Evolutionary conservation across 2,329 filamentous ascomycete species (phyloP).

Genomic region (Macrophomina pseudophaseolina): DNA sequence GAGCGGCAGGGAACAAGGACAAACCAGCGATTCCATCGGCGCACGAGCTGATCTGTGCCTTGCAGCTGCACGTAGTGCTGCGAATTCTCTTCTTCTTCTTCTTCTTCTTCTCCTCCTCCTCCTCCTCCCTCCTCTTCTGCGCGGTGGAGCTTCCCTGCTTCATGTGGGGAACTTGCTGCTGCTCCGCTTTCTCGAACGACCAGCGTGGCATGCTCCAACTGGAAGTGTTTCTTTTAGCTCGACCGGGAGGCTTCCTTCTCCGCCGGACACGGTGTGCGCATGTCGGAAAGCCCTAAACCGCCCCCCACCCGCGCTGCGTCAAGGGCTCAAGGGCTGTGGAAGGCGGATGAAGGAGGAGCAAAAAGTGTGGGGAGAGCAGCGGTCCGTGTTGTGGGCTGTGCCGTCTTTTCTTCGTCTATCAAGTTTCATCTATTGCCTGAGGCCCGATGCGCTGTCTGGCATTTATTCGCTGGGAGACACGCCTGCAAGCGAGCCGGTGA

Average conservation of each 20-base stretch:
- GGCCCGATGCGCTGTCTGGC: constrained; percentile 21
- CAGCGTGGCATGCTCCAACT: constrained; percentile 17
- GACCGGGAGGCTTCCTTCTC: not conserved
- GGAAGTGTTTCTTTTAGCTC: constrained; percentile 3
- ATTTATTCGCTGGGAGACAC: not conserved
- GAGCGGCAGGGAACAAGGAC: not conserved
- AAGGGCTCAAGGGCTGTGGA: too few species aligned
- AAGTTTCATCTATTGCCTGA: constrained; percentile 20
- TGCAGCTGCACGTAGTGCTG: not conserved
- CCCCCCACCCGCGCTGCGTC: not conserved
- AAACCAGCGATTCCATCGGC: too few species aligned
- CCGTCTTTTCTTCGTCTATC: not conserved
- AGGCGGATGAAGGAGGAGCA: not conserved
- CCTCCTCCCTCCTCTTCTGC: too few species aligned
- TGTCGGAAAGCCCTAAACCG: not conserved
- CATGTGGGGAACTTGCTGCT: not conserved
- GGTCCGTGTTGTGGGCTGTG: not conserved
- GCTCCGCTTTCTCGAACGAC: not conserved
- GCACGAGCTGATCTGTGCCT: constrained; percentile 9
- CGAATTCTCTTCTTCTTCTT: not conserved
- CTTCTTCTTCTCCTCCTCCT: too few species aligned
- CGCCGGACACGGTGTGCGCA: not conserved
- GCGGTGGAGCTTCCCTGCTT: not conserved
- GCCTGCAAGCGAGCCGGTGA: constrained; percentile 9
- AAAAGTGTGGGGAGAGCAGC: not conserved